Percentiles rank a stretch among this genome's conserved stretches.
Evolutionary conservation across 768 basidiomycete genomes (phyloP).

Genomic region (Boletus rubropictus): DNA sequence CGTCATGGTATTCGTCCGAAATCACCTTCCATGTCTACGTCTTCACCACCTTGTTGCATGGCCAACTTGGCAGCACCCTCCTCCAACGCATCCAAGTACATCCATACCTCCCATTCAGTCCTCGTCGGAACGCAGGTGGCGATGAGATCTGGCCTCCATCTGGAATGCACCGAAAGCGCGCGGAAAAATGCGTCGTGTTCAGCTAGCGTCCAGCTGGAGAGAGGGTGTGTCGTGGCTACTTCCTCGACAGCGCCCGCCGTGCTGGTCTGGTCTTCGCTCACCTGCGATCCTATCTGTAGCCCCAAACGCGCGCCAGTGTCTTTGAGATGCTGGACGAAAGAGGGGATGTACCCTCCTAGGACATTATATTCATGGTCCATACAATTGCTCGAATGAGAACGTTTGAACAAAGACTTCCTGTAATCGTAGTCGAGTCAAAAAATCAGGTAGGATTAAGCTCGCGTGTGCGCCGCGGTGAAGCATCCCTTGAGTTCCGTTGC

Average conservation of each 20-base stretch:
- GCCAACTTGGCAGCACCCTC: constrained; percentile 16
- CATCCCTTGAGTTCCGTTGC: constrained; percentile 12
- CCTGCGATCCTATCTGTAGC: neutral
- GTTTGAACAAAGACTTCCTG: neutral
- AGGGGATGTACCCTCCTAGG: constrained; percentile 20
- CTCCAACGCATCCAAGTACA: constrained; percentile 55
- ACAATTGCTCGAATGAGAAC: neutral
- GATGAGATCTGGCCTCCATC: constrained; percentile 73
- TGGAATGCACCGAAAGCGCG: constrained; percentile 58
- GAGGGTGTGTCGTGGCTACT: neutral
- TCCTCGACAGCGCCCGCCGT: neutral
- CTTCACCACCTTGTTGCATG: constrained; percentile 11
- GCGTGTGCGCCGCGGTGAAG: constrained; percentile 2
- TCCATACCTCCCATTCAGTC: constrained; percentile 58
- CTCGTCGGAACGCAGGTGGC: constrained; percentile 62
- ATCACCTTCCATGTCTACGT: neutral
- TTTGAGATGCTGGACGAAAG: constrained; percentile 22
- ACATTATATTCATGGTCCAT: constrained; percentile 18
- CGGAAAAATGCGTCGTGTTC: constrained; percentile 74
- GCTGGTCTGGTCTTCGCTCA: neutral
- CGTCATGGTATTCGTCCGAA: neutral
- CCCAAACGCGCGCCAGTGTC: constrained; percentile 23
- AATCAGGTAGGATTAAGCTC: neutral
- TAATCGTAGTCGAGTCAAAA: constrained; percentile 1
- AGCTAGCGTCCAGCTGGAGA: constrained; percentile 49